phyloP scores from a whole-genome alignment of 2,329 filamentous ascomycete species.

The Rhynchosporium agropyri region DNA sequence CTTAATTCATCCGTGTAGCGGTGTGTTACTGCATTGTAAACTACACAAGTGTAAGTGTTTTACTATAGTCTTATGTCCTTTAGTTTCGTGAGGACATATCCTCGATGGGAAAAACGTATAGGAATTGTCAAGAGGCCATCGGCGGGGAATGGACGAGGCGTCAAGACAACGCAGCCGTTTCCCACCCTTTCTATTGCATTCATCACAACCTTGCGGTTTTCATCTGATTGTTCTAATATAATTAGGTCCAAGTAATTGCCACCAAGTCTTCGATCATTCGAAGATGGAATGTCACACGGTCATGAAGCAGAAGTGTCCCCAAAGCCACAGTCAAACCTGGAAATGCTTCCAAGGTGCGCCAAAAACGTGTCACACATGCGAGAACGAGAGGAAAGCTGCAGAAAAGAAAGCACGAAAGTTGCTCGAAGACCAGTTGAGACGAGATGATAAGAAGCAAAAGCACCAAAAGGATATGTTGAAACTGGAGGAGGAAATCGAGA shows the following conservation, averaged over 20 bases:
- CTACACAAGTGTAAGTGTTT: constrained; percentile 55
- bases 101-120: too few relatives aligned
- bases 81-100: too few relatives aligned
- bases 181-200: background rate
- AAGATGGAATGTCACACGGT: constrained; percentile 51
- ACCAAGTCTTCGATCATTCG: constrained; percentile 59
- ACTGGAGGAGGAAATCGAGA: constrained; percentile 35
- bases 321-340: constrained; percentile 53
- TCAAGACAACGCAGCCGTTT: background rate
- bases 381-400: constrained; percentile 50
- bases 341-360: constrained; percentile 48
- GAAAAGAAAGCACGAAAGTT: constrained; percentile 46
- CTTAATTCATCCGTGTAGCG: constrained; percentile 45
- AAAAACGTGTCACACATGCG: constrained; percentile 54
- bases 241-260: constrained; percentile 56
- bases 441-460: constrained; percentile 28
- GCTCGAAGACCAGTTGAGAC: constrained; percentile 28
- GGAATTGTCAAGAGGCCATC: too few relatives aligned
- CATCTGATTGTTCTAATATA: background rate
- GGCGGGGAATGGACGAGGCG: too few relatives aligned
- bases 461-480: constrained; percentile 32
- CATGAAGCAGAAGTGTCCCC: constrained; percentile 52
- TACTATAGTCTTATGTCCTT: background rate
- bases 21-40: constrained; percentile 55
- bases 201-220: background rate